These are phyloP conservation scores for Rhodocollybia butyracea DNA, from an alignment of 768 basidiomycete genomes.

Conservation along the genomic window DNA sequence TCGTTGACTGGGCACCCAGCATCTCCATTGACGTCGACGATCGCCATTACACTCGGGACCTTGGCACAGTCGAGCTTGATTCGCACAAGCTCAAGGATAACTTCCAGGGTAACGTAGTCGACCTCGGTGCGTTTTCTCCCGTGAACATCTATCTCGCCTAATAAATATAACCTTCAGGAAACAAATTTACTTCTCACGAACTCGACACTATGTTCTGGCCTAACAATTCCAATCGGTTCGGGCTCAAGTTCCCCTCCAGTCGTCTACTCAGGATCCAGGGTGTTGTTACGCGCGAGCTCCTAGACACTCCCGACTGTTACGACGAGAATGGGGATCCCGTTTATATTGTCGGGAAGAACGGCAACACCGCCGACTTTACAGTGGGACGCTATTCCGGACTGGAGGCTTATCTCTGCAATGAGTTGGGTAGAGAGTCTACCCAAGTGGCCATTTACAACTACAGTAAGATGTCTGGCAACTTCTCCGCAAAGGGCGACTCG, in stretches of 20 bases:
- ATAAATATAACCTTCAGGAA: not conserved
- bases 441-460: slow-evolving; percentile 27
- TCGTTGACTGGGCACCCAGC: slow-evolving; percentile 6
- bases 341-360: slow-evolving; percentile 33
- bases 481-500: slow-evolving; percentile 37
- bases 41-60: slow-evolving; percentile 11
- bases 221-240: not conserved
- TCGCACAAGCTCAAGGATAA: not conserved
- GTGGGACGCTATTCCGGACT: slow-evolving; percentile 32
- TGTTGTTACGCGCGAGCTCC: not conserved
- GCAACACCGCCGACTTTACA: slow-evolving; percentile 32
- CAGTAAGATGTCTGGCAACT: slow-evolving; percentile 23
- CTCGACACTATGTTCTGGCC: not conserved
- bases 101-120: not conserved
- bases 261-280: not conserved
- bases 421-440: slow-evolving; percentile 13
- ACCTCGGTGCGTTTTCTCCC: not conserved
- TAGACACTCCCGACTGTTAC: slow-evolving; percentile 20
- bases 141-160: not conserved
- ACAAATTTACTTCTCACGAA: not conserved
- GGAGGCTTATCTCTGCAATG: slow-evolving; percentile 26
- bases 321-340: slow-evolving; percentile 27
- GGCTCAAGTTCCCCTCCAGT: not conserved
- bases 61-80: slow-evolving; percentile 4
- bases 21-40: slow-evolving; percentile 16